These are phyloP conservation scores for Paraleonurus japonicus DNA, from an alignment of 257 asterid species.

Conservation along the genomic window DNA sequence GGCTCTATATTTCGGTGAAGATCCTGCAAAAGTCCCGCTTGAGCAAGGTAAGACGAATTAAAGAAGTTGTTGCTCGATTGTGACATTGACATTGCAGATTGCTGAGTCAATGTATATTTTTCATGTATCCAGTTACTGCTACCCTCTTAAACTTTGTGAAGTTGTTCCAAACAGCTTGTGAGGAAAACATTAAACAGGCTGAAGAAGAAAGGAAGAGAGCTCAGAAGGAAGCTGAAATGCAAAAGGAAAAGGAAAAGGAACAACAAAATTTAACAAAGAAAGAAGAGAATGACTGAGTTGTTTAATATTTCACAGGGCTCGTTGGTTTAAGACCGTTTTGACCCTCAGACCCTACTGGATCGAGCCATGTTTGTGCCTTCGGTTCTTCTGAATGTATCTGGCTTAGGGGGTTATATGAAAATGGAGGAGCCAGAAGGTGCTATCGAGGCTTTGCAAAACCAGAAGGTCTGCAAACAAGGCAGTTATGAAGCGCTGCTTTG, in stretches of 20 bases:
- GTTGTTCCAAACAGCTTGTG: constrained; percentile 86
- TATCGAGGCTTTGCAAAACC: constrained; percentile 43
- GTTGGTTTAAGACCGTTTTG: constrained; percentile 15
- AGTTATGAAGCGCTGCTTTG: constrained; percentile 30
- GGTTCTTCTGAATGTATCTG: constrained; percentile 7
- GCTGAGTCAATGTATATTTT: constrained; percentile 33
- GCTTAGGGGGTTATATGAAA: constrained; percentile 32
- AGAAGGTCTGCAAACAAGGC: constrained; percentile 37
- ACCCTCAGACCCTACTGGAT: constrained; percentile 29
- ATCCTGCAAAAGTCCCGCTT: constrained; percentile 81
- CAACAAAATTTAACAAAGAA: constrained; percentile 42
- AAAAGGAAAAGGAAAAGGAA: constrained; percentile 60
- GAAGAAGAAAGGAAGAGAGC: constrained; percentile 92
- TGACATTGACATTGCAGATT: constrained; percentile 24
- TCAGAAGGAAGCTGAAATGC: constrained; percentile 76
- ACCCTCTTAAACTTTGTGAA: constrained; percentile 91
- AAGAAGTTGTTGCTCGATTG: neutral
- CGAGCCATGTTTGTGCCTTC: constrained; percentile 32
- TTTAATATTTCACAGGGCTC: constrained; percentile 25
- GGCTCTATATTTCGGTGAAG: constrained; percentile 87
- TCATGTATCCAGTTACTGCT: constrained; percentile 71
- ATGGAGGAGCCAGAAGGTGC: constrained; percentile 33
- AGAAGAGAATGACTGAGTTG: constrained; percentile 49
- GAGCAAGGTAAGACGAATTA: constrained; percentile 68
- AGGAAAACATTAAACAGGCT: constrained; percentile 85